phyloP scores from a whole-genome alignment of 2,329 filamentous ascomycete genomes.

The Chaetomium olivaceum region DNA sequence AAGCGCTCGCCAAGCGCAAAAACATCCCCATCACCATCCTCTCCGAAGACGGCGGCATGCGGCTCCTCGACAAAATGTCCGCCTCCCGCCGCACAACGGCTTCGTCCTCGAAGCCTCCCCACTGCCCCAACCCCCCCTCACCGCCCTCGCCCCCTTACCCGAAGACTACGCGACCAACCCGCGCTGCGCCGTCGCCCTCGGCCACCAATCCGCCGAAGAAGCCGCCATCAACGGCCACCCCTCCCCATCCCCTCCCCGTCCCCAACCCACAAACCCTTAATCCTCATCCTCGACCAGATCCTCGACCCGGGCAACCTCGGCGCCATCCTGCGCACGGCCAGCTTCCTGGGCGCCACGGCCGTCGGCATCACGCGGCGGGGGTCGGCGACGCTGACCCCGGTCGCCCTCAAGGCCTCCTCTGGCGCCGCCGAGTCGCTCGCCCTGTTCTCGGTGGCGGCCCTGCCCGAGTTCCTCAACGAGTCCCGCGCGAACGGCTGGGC shows the following conservation, averaged over 20 bases:
- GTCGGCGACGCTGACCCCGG: slow-evolving; percentile 72
- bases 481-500: slow-evolving; percentile 76
- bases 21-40: slow-evolving; percentile 61
- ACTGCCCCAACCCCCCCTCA: slow-evolving; percentile 70
- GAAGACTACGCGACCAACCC: slow-evolving; percentile 46
- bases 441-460: slow-evolving; percentile 68
- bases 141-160: slow-evolving; percentile 53
- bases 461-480: slow-evolving; percentile 67
- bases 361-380: slow-evolving; percentile 73
- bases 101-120: slow-evolving; percentile 84
- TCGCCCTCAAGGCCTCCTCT: slow-evolving; percentile 82
- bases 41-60: slow-evolving; percentile 61
- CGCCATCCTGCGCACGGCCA: slow-evolving; percentile 81
- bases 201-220: slow-evolving; percentile 73
- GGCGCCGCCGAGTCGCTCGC: slow-evolving; percentile 82
- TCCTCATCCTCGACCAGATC: slow-evolving; percentile 74
- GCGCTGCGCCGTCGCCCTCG: slow-evolving; percentile 61
- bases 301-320: slow-evolving; percentile 89
- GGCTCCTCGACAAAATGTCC: slow-evolving; percentile 80
- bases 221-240: slow-evolving; percentile 68
- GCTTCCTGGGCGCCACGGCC: slow-evolving; percentile 87
- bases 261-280: slow-evolving; percentile 61
- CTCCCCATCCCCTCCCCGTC: slow-evolving; percentile 48
- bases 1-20: slow-evolving; percentile 48
- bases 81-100: slow-evolving; percentile 81